Base-by-base conservation (phyloP, 768 basidiomycete species). In the Harrya chromipes region DNA sequence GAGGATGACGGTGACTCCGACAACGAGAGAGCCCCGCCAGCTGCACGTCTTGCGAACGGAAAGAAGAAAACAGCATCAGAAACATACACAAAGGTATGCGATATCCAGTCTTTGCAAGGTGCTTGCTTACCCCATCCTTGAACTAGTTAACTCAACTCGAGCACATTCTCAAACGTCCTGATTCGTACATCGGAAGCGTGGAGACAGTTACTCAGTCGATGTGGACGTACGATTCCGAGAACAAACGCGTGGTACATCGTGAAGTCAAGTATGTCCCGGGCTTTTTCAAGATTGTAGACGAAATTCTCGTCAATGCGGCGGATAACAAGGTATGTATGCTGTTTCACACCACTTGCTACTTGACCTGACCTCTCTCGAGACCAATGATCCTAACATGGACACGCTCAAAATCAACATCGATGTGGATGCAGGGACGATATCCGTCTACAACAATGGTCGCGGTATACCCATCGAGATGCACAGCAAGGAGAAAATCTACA, bases 271-370 rank as follows among this genome's bases (percentile, higher is more conserved):
- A 87, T 63, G 94, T 97, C 2, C 97, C 97, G 0, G 97, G 94
- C 46, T 95, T 99, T 69, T 94, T 94, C 81, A 99, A 99, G 78
- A 99, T 99, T 61, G 87, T 99, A 13, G 97, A 99, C 62, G 97
- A 99, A 72, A 99, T 99, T 62, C 76, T 99, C 3, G 97, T 99
- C 60, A 99, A 99, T 69, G 97, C 97, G 19, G 97, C 97, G 4
- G 97, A 99, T 67, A 97, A 98, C 73, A 99, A 99, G 85, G 95
- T 90, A 55, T 48, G 75, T 68, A 9, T n/a, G 13, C 34, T 40
- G 3, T 44, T 40, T 40, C 29, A 13, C 17, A 19, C 1, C 16
- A 20, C 12, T 8, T 31, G 40, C 40, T 4, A 20, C 27, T 8
- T 43, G n/a, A 17, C 26, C 26, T 34, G 17, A 42, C 16, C 8